Percentiles rank a stretch among this genome's conserved stretches.
Conservation (phyloP, 164 flowering plant species). For the Magnolia officinalis region DNA sequence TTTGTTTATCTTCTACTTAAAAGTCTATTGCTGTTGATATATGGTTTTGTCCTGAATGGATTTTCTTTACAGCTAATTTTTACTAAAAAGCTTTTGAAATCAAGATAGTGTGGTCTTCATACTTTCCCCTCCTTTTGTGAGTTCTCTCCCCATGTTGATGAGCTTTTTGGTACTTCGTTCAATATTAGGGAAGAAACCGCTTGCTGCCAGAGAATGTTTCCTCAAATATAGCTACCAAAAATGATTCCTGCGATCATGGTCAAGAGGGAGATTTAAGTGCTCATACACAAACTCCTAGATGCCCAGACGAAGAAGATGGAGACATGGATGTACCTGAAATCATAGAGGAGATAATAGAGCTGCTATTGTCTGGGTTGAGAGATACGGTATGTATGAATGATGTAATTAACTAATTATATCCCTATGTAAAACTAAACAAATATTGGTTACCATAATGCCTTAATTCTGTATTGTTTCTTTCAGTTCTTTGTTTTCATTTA, state of each 20-base stretch:
- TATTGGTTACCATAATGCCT: too few relatives aligned
- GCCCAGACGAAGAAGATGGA: constrained; percentile 50
- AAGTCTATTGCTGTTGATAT: too few relatives aligned
- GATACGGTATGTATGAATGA: constrained; percentile 68
- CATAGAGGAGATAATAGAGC: constrained; percentile 84
- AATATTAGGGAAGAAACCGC: constrained; percentile 53
- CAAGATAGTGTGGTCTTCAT: background rate
- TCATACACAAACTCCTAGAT: constrained; percentile 22
- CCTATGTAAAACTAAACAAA: background rate
- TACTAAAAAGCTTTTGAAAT: background rate
- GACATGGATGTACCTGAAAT: constrained; percentile 92
- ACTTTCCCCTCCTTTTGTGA: background rate
- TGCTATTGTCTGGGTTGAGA: constrained; percentile 71
- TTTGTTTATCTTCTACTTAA: too few relatives aligned
- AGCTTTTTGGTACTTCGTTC: background rate
- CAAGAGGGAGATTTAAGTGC: constrained; percentile 17
- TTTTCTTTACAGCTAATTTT: too few relatives aligned
- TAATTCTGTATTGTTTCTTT: background rate
- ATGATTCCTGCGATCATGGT: constrained; percentile 18
- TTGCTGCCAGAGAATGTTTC: constrained; percentile 53
- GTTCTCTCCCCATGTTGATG: background rate
- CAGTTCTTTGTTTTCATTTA: background rate
- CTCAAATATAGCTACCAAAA: constrained; percentile 11
- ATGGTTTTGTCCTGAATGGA: too few relatives aligned
- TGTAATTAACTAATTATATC: background rate